A percentile compares a stretch with the other conserved stretches of the same genome.
Conservation (phyloP, 306 rosid genomes). For the Ormosia emarginata region DNA sequence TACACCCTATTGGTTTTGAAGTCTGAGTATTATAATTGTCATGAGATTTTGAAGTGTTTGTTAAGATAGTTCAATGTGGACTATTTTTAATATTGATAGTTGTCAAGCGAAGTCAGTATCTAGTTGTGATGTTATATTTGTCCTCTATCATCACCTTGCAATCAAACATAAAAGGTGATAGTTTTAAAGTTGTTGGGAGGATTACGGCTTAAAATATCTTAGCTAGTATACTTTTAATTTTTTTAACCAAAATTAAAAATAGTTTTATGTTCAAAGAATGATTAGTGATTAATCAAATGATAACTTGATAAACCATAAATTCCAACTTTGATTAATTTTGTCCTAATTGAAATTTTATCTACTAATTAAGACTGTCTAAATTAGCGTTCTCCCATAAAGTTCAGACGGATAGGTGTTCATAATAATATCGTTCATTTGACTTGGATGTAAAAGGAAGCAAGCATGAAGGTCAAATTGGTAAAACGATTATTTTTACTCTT, state of each 20-base stretch:
- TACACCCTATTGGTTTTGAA: background rate
- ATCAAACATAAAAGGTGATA: background rate
- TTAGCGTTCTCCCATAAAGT: background rate
- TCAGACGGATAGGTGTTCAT: background rate
- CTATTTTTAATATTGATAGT: background rate
- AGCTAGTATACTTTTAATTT: background rate
- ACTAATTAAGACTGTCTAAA: background rate
- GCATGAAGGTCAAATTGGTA: background rate
- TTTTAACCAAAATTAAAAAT: background rate
- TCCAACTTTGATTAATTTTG: background rate
- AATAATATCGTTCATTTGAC: background rate
- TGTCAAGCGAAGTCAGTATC: background rate
- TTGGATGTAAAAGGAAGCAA: background rate
- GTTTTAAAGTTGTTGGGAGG: background rate
- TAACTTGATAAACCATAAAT: background rate
- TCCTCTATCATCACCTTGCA: background rate
- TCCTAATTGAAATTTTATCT: background rate
- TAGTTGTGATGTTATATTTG: background rate
- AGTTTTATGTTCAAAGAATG: background rate
- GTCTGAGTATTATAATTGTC: background rate
- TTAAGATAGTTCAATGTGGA: background rate
- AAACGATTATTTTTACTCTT: background rate
- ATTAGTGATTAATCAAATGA: background rate
- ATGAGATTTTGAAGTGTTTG: background rate
- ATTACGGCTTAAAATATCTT: too few species aligned